Base-by-base conservation (phyloP, 1,139 yeast genomes). In the Sugiyamaella grinbergsii region DNA sequence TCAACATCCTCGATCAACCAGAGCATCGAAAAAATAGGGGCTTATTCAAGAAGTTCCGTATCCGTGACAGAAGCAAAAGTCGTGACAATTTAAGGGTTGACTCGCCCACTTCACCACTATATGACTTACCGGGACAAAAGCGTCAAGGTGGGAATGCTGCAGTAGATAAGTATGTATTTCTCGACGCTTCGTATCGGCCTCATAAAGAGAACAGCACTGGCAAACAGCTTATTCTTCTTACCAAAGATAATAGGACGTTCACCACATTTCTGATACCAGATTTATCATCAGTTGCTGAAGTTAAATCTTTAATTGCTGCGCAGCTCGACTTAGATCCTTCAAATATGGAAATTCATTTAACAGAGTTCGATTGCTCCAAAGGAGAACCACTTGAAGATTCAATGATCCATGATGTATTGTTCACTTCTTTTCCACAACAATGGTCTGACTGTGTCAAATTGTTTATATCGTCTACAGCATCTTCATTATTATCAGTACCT, bases 341-440 rank as follows among this genome's bases (percentile, higher is more conserved):
- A 4, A 79, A 78, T 0, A 68, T 80, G 28, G 68, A 81, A 0
- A 72, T 83, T 42, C 90, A 84, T 60, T 68, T 89, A 56, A 86
- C 95, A 0, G 95, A 89, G 42, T 81, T 83, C 63, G 80, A 81
- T 13, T 75, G 82, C 44, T 73, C 73, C 3, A 79, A 80, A 41
- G 96, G 96, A 4, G 79, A 74, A 3, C 75, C 82, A 0, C 67
- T 90, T 16, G 75, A 74, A 43, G 81, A 79, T 49, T 63, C 66
- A 1, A 72, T 82, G 1, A 73, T 86, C 34, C 75, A 75, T 29
- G 63, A 70, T 1, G 60, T 63, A 5, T 38, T 61, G 20, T 50
- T 47, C 19, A 47, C 43, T 4, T 20, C 33, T 8, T 34, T 7
- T 19, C 45, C 34, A 19, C 43, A 40, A 8, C 45, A 41, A 23